A percentile compares a stretch with the other conserved stretches of the same genome.
phyloP scores from a whole-genome alignment of 495 filamentous ascomycete genomes.

The Sabuloglossum arenarium region DNA sequence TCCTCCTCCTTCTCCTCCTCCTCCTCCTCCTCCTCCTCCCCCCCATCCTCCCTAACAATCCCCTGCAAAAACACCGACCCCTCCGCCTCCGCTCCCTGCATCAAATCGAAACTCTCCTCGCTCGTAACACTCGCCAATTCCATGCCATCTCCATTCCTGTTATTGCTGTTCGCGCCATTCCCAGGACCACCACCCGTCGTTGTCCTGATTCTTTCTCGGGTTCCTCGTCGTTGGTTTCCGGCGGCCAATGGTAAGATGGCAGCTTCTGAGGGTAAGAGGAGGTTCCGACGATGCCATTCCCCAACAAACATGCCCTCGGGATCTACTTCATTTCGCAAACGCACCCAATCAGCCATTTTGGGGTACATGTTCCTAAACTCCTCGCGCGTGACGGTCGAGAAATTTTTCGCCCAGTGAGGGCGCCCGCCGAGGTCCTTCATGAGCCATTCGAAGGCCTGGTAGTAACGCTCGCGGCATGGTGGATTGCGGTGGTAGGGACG shows the following conservation, averaged over 20 bases:
- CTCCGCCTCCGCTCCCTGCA: slow-evolving; percentile 23
- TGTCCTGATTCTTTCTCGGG: slow-evolving; percentile 15
- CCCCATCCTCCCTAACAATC: not conserved
- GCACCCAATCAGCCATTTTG: slow-evolving; percentile 40
- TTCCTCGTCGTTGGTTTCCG: not conserved
- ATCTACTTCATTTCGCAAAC: slow-evolving; percentile 53
- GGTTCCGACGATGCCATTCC: slow-evolving; percentile 59
- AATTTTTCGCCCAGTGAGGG: slow-evolving; percentile 98
- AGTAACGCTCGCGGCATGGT: slow-evolving; percentile 58
- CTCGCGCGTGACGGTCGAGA: slow-evolving; percentile 33
- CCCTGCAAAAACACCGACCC: not conserved
- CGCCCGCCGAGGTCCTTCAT: slow-evolving; percentile 81
- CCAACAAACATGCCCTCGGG: slow-evolving; percentile 82
- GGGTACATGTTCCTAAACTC: slow-evolving; percentile 37
- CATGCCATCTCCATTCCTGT: not conserved
- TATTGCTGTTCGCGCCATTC: slow-evolving; percentile 7
- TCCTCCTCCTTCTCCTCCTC: too few relatives aligned
- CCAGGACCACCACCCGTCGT: slow-evolving; percentile 28
- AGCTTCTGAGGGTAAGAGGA: too few relatives aligned
- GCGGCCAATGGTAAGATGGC: too few relatives aligned
- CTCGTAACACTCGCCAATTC: slow-evolving; percentile 14
- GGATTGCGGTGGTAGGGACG: slow-evolving; percentile 70
- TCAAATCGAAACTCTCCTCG: slow-evolving; percentile 43
- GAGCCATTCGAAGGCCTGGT: slow-evolving; percentile 84
- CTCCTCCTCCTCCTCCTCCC: too few relatives aligned